Evolutionary conservation across 2,329 filamentous ascomycete genomes (phyloP).

Genomic region (Cylindrodendrum hubeiense): DNA sequence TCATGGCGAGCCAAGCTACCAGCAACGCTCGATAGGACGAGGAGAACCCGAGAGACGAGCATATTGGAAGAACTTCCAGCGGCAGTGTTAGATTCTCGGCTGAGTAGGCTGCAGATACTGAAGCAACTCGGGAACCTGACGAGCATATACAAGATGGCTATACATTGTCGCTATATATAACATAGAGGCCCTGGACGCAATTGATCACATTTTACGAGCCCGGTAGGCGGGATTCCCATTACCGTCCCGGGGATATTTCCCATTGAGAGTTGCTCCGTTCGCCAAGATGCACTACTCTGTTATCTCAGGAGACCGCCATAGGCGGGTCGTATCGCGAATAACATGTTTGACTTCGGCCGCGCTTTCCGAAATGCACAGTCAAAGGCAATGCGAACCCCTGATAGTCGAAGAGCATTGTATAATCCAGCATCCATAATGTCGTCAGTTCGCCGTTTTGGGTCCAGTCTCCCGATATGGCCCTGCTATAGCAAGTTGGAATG

Average conservation of each 20-base stretch:
- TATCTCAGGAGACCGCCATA: background rate
- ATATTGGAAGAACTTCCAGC: background rate
- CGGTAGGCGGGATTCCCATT: background rate
- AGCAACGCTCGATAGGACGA: background rate
- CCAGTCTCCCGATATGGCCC: background rate
- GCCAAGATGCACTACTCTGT: conserved; percentile 1
- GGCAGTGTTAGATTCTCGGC: background rate
- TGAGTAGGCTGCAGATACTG: background rate
- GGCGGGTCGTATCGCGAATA: background rate
- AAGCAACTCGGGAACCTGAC: background rate
- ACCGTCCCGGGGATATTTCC: background rate
- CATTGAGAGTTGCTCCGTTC: background rate
- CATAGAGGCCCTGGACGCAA: background rate
- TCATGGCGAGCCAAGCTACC: background rate
- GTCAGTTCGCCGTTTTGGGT: background rate
- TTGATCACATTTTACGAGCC: background rate
- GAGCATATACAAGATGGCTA: background rate
- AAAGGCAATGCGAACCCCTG: background rate
- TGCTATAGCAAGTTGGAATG: background rate
- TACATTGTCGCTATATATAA: background rate
- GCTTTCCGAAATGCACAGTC: background rate
- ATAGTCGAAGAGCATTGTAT: background rate
- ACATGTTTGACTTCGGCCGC: background rate
- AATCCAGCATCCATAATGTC: background rate
- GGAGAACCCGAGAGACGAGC: background rate